Evolutionary conservation across 495 filamentous ascomycete genomes (phyloP).

Genomic region (Zalerion maritima): DNA sequence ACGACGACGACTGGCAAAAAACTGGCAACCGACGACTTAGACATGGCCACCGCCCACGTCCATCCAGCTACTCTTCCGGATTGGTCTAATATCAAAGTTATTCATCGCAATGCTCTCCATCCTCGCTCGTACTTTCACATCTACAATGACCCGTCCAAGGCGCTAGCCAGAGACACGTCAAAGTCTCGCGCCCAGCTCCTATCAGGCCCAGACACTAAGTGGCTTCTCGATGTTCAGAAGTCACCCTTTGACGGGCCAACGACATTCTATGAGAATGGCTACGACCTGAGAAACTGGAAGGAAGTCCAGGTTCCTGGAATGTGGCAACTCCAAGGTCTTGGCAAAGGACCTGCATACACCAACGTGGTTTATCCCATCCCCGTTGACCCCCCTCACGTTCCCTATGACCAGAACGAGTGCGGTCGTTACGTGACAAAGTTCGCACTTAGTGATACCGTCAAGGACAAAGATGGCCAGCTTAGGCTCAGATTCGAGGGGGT

Average conservation of each 20-base stretch:
- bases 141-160: slow-evolving; percentile 15
- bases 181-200: slow-evolving; percentile 28
- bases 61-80: slow-evolving; percentile 29
- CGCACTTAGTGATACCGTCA: slow-evolving; percentile 19
- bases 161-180: slow-evolving; percentile 13
- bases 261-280: slow-evolving; percentile 22
- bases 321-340: slow-evolving; percentile 57
- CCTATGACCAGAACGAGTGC: slow-evolving; percentile 49
- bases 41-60: too few relatives aligned
- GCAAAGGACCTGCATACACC: slow-evolving; percentile 47
- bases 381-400: slow-evolving; percentile 43
- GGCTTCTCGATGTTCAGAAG: slow-evolving; percentile 40
- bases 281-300: slow-evolving; percentile 30
- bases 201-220: slow-evolving; percentile 41
- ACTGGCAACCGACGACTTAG: too few relatives aligned
- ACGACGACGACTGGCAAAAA: too few relatives aligned
- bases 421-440: slow-evolving; percentile 47
- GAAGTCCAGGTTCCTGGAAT: slow-evolving; percentile 48
- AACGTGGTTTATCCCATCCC: slow-evolving; percentile 52
- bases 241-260: slow-evolving; percentile 33
- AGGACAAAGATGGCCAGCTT: slow-evolving; percentile 23
- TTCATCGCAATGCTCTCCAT: slow-evolving; percentile 48
- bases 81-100: slow-evolving; percentile 45
- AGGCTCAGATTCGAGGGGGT: slow-evolving; percentile 57
- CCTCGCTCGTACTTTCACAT: slow-evolving; percentile 47